Conservation (phyloP, 139 green algal species). For the Volvox reticuliferus region DNA sequence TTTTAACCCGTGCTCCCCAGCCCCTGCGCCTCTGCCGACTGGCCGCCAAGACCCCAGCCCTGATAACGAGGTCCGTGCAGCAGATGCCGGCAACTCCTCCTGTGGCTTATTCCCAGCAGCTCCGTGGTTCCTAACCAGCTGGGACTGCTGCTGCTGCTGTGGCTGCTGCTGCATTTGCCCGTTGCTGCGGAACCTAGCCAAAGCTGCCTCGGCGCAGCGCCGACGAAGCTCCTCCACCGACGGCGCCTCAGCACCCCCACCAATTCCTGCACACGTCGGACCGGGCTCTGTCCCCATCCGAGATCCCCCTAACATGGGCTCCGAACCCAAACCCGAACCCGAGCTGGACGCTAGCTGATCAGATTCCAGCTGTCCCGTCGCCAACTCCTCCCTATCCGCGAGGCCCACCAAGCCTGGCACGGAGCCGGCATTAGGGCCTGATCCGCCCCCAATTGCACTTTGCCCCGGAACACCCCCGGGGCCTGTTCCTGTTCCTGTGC, state of each 20-base stretch:
- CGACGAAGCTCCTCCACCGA: slow-evolving; percentile 5
- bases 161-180: too few relatives aligned
- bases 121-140: not conserved
- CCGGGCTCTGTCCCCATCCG: too few relatives aligned
- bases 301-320: too few relatives aligned
- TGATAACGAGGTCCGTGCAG: not conserved
- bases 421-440: not conserved
- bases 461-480: not conserved
- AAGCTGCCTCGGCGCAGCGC: slow-evolving; percentile 29
- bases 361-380: not conserved
- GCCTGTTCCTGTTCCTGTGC: too few relatives aligned
- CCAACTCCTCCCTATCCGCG: not conserved
- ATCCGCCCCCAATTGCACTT: not conserved
- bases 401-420: not conserved
- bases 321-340: too few relatives aligned
- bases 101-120: not conserved
- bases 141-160: too few relatives aligned
- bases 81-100: not conserved
- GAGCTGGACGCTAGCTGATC: too few relatives aligned
- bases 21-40: too few relatives aligned
- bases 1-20: not conserved
- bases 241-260: not conserved
- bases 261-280: not conserved
- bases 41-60: too few relatives aligned
- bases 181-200: not conserved